phyloP scores from a whole-genome alignment of 352 stramenopile species.

The Phytopythium helicoides region DNA sequence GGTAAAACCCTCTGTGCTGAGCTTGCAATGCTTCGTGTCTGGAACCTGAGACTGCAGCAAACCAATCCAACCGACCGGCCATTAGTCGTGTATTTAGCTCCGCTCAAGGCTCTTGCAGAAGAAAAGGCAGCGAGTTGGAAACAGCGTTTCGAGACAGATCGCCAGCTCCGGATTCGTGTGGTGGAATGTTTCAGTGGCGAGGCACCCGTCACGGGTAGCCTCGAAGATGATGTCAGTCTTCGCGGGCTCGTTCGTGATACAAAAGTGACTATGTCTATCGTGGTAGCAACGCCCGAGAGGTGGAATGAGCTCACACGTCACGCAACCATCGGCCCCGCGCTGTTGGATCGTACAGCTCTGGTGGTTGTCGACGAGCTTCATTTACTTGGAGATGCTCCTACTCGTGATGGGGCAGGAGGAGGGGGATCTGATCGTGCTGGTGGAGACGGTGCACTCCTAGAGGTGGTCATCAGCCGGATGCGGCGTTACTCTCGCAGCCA shows the following conservation, averaged over 20 bases:
- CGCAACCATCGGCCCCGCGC: conserved; percentile 63
- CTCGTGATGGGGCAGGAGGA: conserved; percentile 69
- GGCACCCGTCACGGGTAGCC: neutral
- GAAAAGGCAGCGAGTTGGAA: conserved; percentile 98
- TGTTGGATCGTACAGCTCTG: conserved; percentile 81
- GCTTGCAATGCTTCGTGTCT: conserved; percentile 96
- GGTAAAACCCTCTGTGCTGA: conserved; percentile 98
- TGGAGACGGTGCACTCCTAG: conserved; percentile 92
- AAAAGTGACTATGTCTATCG: conserved; percentile 76
- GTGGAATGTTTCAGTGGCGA: conserved; percentile 66
- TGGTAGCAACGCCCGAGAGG: conserved; percentile 98
- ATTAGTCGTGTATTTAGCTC: conserved; percentile 97
- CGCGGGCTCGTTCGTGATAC: conserved; percentile 66
- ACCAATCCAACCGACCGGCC: neutral
- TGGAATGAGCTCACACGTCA: conserved; percentile 97
- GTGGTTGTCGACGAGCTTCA: conserved; percentile 99
- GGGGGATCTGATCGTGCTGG: conserved; percentile 95
- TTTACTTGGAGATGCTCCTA: conserved; percentile 33
- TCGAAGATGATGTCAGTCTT: conserved; percentile 1
- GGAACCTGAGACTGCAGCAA: conserved; percentile 47
- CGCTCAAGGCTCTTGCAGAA: conserved; percentile 95
- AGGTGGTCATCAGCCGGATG: conserved; percentile 90
- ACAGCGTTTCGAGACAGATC: conserved; percentile 83
- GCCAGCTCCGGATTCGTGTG: conserved; percentile 87
- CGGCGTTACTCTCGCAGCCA: conserved; percentile 79